A percentile compares a stretch with the other conserved stretches of the same genome.
Conservation (phyloP, 768 basidiomycete genomes). For the Mycena chlorophos region DNA sequence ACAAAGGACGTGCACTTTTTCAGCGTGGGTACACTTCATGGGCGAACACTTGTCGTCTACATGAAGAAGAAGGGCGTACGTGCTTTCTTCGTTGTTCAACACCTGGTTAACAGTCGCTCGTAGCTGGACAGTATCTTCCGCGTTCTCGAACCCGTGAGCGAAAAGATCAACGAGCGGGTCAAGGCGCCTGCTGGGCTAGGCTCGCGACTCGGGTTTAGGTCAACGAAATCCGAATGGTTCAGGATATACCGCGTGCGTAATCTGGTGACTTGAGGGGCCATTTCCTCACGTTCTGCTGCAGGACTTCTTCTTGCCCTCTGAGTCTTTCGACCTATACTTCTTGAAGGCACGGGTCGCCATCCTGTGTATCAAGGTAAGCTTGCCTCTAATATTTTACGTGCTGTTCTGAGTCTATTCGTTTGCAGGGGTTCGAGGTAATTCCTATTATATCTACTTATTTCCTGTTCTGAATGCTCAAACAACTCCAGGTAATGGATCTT, state of each 20-base stretch:
- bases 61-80: conserved; percentile 90
- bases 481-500: conserved; percentile 97
- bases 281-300: background rate
- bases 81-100: background rate
- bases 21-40: conserved; percentile 83
- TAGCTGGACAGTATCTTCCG: conserved; percentile 91
- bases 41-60: conserved; percentile 87
- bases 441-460: no score
- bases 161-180: conserved; percentile 78
- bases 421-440: no score
- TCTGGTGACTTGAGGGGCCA: background rate
- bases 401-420: no score
- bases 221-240: conserved; percentile 92
- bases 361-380: conserved; percentile 89
- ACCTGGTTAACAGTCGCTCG: background rate
- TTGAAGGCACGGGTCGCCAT: conserved; percentile 92
- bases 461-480: no score
- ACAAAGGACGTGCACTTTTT: conserved; percentile 87
- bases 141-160: conserved; percentile 92
- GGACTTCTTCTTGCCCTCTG: conserved; percentile 91
- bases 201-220: conserved; percentile 76
- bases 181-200: conserved; percentile 71
- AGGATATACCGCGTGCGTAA: conserved; percentile 65
- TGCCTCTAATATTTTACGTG: no score
- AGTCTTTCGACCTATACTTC: conserved; percentile 89